Evolutionary conservation across 164 flowering plant genomes (phyloP).

Genomic region (Stephania cephalantha): DNA sequence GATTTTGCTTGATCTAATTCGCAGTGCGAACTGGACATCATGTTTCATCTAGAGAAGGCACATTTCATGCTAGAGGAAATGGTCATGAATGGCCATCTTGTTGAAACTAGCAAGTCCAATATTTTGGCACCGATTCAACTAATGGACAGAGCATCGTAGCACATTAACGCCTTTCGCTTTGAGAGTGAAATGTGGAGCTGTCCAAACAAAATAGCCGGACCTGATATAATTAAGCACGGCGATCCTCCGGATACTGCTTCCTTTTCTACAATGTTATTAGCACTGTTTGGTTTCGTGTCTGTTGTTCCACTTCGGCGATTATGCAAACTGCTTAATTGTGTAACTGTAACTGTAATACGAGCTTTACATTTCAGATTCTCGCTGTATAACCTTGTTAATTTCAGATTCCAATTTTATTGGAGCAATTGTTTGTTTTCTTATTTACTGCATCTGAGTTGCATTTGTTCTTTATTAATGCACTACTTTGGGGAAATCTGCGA

Average conservation of each 20-base stretch:
- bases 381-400: too few species aligned
- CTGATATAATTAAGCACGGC: too few species aligned
- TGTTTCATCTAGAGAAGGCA: constrained; percentile 98
- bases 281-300: too few species aligned
- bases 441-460: too few species aligned
- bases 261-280: neutral
- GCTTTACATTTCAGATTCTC: too few species aligned
- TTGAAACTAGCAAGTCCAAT: constrained; percentile 90
- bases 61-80: constrained; percentile 99
- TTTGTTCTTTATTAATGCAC: too few species aligned
- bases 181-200: neutral
- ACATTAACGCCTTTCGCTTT: neutral
- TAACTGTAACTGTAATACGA: too few species aligned
- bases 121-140: constrained; percentile 81
- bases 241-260: neutral
- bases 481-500: too few species aligned
- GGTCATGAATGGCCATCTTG: constrained; percentile 97
- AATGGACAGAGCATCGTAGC: constrained; percentile 74
- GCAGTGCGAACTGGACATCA: constrained; percentile 98
- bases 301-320: too few species aligned
- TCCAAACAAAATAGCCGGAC: neutral
- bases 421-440: too few species aligned
- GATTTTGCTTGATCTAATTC: neutral
- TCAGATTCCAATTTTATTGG: too few species aligned
- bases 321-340: too few species aligned